These are phyloP conservation scores for Ophiostoma ulmi DNA, from an alignment of 2,329 filamentous ascomycete species.

Conservation along the genomic window DNA sequence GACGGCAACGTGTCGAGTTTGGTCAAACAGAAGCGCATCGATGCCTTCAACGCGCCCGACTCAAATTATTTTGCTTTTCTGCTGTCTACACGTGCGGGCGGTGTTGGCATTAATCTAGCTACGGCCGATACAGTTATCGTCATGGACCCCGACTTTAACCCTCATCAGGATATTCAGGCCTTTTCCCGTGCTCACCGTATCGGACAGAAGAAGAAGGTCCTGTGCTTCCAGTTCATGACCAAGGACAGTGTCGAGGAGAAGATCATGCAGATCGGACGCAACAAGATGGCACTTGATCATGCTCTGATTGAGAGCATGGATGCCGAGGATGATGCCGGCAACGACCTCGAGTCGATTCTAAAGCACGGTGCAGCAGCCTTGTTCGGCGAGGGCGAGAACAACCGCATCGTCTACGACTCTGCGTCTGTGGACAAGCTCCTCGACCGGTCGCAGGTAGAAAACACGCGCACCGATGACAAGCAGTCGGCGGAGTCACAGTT, in stretches of 20 bases:
- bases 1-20: constrained; percentile 78
- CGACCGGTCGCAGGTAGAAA: constrained; percentile 77
- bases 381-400: constrained; percentile 67
- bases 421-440: constrained; percentile 81
- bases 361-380: constrained; percentile 81
- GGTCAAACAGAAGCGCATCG: constrained; percentile 91
- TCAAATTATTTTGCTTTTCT: constrained; percentile 86
- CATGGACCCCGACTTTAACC: constrained; percentile 94
- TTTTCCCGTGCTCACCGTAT: constrained; percentile 92
- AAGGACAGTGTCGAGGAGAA: constrained; percentile 86
- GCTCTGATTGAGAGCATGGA: constrained; percentile 91
- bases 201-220: constrained; percentile 89
- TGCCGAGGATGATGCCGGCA: constrained; percentile 68
- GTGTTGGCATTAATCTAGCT: constrained; percentile 94
- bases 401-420: constrained; percentile 75
- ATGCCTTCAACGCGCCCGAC: constrained; percentile 81
- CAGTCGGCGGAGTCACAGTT: constrained; percentile 67
- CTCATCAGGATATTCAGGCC: constrained; percentile 95
- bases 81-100: constrained; percentile 87
- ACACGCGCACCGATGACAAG: constrained; percentile 60
- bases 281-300: constrained; percentile 94
- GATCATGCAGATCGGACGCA: constrained; percentile 91
- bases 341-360: constrained; percentile 82
- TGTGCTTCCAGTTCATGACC: constrained; percentile 93
- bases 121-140: constrained; percentile 98